Percentiles rank a stretch among this genome's conserved stretches.
These are phyloP conservation scores for Diplosphaera chodatii DNA, from an alignment of 139 green algal genomes.

Conservation along the genomic window DNA sequence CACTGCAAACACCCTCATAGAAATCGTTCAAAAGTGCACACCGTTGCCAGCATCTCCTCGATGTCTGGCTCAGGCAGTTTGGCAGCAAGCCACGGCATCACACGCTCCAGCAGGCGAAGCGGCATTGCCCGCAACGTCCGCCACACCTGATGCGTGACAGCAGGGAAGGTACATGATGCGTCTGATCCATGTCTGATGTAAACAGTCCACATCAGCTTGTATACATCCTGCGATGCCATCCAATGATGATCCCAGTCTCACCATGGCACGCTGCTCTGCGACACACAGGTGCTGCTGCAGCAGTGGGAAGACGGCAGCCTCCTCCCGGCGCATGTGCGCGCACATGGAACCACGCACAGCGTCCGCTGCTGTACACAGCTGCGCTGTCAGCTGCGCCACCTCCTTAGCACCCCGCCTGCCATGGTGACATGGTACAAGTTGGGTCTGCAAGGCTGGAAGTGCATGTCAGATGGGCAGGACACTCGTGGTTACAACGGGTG, in stretches of 20 bases:
- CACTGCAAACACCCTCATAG: too few relatives aligned
- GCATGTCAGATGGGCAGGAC: too few relatives aligned
- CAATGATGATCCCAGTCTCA: slow-evolving; percentile 16
- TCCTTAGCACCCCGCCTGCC: slow-evolving; percentile 47
- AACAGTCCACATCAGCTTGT: too few relatives aligned
- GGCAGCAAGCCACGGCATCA: slow-evolving; percentile 85
- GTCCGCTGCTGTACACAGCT: slow-evolving; percentile 50
- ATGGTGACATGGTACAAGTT: too few relatives aligned
- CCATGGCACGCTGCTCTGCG: slow-evolving; percentile 76
- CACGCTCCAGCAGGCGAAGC: slow-evolving; percentile 84
- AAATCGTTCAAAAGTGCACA: slow-evolving; percentile 29
- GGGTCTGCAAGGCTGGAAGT: too few relatives aligned
- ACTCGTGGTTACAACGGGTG: too few relatives aligned
- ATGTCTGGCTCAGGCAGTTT: slow-evolving; percentile 59
- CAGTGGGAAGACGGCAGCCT: slow-evolving; percentile 76
- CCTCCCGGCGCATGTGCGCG: slow-evolving; percentile 65
- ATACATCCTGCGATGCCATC: too few relatives aligned
- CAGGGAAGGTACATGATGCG: too few relatives aligned
- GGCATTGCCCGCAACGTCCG: slow-evolving; percentile 85
- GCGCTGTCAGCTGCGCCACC: slow-evolving; percentile 48
- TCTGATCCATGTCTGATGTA: too few relatives aligned
- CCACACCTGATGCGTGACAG: slow-evolving; percentile 56
- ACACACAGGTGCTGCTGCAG: slow-evolving; percentile 50
- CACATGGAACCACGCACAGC: slow-evolving; percentile 36
- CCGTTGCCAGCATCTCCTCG: slow-evolving; percentile 63